Conservation (phyloP, 148 eudicot species). For the Talinum fruticosum region DNA sequence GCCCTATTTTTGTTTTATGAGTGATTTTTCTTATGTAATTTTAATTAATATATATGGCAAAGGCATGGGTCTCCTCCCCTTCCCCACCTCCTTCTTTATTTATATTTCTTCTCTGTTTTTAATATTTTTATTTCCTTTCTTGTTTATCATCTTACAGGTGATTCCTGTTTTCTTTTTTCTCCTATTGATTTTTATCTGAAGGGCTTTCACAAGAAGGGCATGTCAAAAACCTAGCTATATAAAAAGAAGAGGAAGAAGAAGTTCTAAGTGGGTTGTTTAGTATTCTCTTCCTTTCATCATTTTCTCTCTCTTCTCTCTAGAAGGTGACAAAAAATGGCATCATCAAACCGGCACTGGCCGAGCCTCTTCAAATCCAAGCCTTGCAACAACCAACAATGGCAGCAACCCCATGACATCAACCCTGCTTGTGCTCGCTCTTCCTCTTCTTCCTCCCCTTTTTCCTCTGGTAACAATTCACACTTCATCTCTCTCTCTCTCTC, state of each 20-base stretch:
- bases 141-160: slow-evolving; percentile 19
- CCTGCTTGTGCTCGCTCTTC: slow-evolving; percentile 23
- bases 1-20: slow-evolving; percentile 14
- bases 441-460: slow-evolving; percentile 29
- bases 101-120: neutral
- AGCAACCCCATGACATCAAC: slow-evolving; percentile 36
- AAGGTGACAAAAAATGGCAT: slow-evolving; percentile 49
- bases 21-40: slow-evolving; percentile 12
- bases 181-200: neutral
- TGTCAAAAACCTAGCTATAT: slow-evolving; percentile 27
- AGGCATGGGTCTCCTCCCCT: slow-evolving; percentile 32
- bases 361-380: slow-evolving; percentile 97
- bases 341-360: slow-evolving; percentile 97
- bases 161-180: slow-evolving; percentile 10
- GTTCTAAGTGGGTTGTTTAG: too few species aligned
- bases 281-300: slow-evolving; percentile 10
- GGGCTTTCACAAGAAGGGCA: slow-evolving; percentile 16
- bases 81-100: slow-evolving; percentile 19
- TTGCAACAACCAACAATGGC: slow-evolving; percentile 48
- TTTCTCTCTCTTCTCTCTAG: neutral
- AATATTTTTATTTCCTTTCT: neutral
- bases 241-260: neutral
- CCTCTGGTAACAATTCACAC: slow-evolving; percentile 32
- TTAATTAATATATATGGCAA: slow-evolving; percentile 14
- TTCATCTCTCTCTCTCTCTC: neutral